Conservation (phyloP, 768 basidiomycete genomes). For the Xanthoconium stramineum region DNA sequence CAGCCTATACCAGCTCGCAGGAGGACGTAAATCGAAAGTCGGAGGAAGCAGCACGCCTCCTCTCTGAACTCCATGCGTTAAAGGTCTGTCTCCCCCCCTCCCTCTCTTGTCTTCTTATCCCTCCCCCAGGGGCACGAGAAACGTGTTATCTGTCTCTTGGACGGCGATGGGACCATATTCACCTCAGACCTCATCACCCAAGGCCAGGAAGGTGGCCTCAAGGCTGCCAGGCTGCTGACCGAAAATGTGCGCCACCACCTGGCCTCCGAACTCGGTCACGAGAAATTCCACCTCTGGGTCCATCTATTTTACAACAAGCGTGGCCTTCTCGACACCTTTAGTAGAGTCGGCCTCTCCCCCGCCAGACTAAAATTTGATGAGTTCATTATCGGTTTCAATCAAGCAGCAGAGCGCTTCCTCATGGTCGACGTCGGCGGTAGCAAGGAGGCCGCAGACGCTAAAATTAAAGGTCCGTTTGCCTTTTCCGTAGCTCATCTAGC, state of each 20-base stretch:
- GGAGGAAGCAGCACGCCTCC: constrained; percentile 10
- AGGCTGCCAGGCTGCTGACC: constrained; percentile 49
- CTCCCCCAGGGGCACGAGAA: constrained; percentile 26
- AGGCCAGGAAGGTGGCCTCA: constrained; percentile 56
- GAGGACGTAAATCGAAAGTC: constrained; percentile 17
- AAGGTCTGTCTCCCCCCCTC: constrained; percentile 17
- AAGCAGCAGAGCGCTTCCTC: constrained; percentile 61
- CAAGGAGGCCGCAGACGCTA: constrained; percentile 74
- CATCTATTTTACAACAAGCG: constrained; percentile 64
- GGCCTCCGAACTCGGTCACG: constrained; percentile 18
- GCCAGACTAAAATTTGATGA: constrained; percentile 51
- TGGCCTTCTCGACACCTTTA: constrained; percentile 53
- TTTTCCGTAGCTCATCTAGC: background rate
- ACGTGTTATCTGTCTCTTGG: constrained; percentile 48
- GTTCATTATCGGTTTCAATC: constrained; percentile 68
- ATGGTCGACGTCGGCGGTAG: constrained; percentile 68
- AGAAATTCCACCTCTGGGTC: constrained; percentile 51
- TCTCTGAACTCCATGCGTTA: constrained; percentile 26
- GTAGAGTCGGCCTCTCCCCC: constrained; percentile 30
- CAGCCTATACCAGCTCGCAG: constrained; percentile 25
- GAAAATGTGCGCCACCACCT: constrained; percentile 28
- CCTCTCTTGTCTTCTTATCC: background rate
- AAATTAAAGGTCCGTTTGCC: constrained; percentile 59
- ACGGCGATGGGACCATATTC: constrained; percentile 66
- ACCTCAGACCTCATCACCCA: constrained; percentile 46